These are phyloP conservation scores for Exophiala viscosa DNA, from an alignment of 2,329 filamentous ascomycete species.

Conservation along the genomic window DNA sequence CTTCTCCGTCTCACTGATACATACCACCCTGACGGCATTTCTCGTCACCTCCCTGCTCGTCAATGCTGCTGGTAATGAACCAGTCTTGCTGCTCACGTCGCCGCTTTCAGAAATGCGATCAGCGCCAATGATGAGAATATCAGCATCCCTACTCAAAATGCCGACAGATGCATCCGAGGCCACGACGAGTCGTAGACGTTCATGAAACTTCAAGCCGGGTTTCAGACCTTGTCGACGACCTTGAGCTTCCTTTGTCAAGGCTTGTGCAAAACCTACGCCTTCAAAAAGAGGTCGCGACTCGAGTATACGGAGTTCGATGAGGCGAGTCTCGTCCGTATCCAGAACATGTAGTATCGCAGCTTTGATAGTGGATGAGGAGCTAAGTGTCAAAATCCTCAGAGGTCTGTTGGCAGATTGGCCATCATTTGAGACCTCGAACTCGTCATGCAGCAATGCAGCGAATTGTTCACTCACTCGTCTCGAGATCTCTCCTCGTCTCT, in stretches of 20 bases:
- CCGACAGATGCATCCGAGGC: slow-evolving; percentile 18
- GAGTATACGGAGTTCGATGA: slow-evolving; percentile 52
- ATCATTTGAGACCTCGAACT: background rate
- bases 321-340: slow-evolving; percentile 37
- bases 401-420: background rate
- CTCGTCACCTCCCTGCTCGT: slow-evolving; percentile 47
- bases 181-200: slow-evolving; percentile 56
- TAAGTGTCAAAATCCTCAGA: slow-evolving; percentile 57
- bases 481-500: slow-evolving; percentile 26
- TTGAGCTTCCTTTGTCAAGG: slow-evolving; percentile 34
- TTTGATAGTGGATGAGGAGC: slow-evolving; percentile 60
- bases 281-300: slow-evolving; percentile 67
- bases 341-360: slow-evolving; percentile 37
- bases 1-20: slow-evolving; percentile 61
- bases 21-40: slow-evolving; percentile 46
- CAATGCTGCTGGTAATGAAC: slow-evolving; percentile 58
- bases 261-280: slow-evolving; percentile 56
- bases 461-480: slow-evolving; percentile 22
- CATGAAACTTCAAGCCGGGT: slow-evolving; percentile 39
- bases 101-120: slow-evolving; percentile 58
- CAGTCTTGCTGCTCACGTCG: slow-evolving; percentile 64
- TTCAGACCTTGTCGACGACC: slow-evolving; percentile 27
- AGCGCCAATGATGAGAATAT: slow-evolving; percentile 57
- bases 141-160: slow-evolving; percentile 33
- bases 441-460: slow-evolving; percentile 8